Conservation (phyloP, 768 basidiomycete genomes). For the Suillus subaureus region DNA sequence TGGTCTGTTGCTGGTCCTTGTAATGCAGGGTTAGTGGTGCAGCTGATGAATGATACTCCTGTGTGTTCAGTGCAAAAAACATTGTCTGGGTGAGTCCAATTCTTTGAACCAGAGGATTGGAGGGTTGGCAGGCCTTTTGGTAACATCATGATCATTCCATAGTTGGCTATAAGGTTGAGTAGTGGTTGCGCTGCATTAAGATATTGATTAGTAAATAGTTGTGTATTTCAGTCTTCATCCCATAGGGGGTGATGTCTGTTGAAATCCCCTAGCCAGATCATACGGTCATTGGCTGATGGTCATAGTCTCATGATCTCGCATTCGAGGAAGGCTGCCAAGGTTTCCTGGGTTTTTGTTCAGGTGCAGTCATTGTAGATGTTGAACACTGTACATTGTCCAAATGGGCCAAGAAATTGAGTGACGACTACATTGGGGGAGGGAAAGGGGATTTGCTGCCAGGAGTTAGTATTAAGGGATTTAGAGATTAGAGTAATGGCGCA, state of each 20-base stretch:
- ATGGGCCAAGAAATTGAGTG: not conserved
- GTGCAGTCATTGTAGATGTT: slow-evolving; percentile 17
- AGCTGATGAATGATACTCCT: rapidly evolving
- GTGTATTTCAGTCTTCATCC: slow-evolving; percentile 20
- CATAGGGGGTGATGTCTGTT: slow-evolving; percentile 28
- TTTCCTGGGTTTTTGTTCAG: not conserved
- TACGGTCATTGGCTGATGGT: slow-evolving; percentile 2
- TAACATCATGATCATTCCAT: slow-evolving; percentile 11
- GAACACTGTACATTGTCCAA: not conserved
- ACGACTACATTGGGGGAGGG: not conserved
- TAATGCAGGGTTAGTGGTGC: not conserved
- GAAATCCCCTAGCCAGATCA: slow-evolving; percentile 6
- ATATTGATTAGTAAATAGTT: slow-evolving; percentile 16
- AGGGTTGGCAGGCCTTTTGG: slow-evolving; percentile 13
- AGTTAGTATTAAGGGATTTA: not conserved
- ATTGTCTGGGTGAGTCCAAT: slow-evolving; percentile 14
- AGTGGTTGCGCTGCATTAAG: slow-evolving; percentile 1
- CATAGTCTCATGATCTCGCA: not conserved
- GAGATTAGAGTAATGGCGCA: slow-evolving; percentile 15
- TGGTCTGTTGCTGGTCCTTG: not conserved
- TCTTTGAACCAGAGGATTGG: not conserved
- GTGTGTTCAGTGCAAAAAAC: slow-evolving; percentile 11
- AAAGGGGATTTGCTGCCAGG: slow-evolving; percentile 13
- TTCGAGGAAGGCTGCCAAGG: not conserved
- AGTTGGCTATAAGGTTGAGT: slow-evolving; percentile 10